phyloP scores from a whole-genome alignment of 2,329 filamentous ascomycete genomes.

The Ceratocystiopsis minuta region DNA sequence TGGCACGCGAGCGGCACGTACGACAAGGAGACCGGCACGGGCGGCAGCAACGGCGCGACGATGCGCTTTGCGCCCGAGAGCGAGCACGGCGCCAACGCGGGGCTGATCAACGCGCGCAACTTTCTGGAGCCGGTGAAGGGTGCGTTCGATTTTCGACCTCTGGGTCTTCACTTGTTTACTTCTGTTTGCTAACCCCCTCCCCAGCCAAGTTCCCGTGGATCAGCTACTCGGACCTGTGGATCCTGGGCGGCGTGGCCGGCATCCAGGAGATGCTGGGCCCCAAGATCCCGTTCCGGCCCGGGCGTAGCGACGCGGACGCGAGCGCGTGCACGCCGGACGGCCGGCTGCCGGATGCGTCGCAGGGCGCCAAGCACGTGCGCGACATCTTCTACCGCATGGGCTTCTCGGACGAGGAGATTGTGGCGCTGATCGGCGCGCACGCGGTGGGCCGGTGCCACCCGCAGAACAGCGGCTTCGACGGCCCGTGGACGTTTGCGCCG shows the following conservation, averaged over 20 bases:
- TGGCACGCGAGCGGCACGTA: conserved; percentile 93
- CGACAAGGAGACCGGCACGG: conserved; percentile 72
- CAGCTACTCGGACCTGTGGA: conserved; percentile 92
- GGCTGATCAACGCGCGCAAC: conserved; percentile 68
- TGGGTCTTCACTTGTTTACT: background rate
- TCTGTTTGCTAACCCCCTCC: conserved; percentile 9
- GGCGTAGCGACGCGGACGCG: conserved; percentile 62
- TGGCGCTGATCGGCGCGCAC: conserved; percentile 73
- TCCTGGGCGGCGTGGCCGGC: conserved; percentile 64
- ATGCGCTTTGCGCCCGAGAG: conserved; percentile 89
- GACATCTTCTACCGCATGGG: conserved; percentile 94
- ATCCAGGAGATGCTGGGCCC: conserved; percentile 95
- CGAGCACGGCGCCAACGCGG: conserved; percentile 85
- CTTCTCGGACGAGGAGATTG: conserved; percentile 93
- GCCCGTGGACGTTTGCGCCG: conserved; percentile 83
- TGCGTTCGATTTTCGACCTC: conserved; percentile 23
- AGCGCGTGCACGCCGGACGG: conserved; percentile 85
- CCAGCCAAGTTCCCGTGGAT: conserved; percentile 81
- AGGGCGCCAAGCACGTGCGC: conserved; percentile 68
- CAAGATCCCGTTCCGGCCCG: conserved; percentile 71
- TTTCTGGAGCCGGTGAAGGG: conserved; percentile 86
- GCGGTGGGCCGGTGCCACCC: conserved; percentile 75
- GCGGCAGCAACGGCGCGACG: conserved; percentile 88
- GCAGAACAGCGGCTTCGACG: conserved; percentile 72
- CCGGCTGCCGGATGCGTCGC: conserved; percentile 52